Evolutionary conservation across 208 protist species (phyloP).

Genomic region (Wallacemonas sp.): DNA sequence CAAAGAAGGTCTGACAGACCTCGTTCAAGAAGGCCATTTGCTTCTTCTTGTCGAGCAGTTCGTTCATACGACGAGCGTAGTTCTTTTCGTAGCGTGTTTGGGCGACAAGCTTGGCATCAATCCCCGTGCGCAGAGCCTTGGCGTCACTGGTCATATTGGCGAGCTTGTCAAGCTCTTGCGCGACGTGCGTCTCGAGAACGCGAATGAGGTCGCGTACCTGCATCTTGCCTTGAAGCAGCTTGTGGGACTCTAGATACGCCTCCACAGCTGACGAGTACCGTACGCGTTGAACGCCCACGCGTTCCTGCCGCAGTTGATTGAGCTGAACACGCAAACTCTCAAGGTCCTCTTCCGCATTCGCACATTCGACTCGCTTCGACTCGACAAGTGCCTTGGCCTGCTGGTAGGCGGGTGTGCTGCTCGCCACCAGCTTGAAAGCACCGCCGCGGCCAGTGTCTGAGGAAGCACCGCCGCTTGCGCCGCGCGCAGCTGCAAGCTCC

Average conservation of each 20-base stretch:
- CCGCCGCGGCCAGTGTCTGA: conserved; percentile 11
- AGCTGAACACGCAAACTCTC: conserved; percentile 24
- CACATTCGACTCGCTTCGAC: conserved; percentile 40
- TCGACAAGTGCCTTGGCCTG: conserved; percentile 36
- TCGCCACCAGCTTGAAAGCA: conserved; percentile 51
- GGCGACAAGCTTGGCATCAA: conserved; percentile 88
- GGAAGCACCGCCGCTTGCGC: background rate
- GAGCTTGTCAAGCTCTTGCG: conserved; percentile 81
- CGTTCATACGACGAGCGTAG: conserved; percentile 76
- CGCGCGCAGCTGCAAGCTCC: conserved; percentile 14
- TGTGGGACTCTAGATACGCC: conserved; percentile 11
- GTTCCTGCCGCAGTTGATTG: conserved; percentile 17
- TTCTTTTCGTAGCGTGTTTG: conserved; percentile 87
- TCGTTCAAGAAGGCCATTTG: conserved; percentile 93
- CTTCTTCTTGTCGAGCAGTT: conserved; percentile 87
- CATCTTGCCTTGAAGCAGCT: conserved; percentile 1
- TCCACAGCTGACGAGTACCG: background rate
- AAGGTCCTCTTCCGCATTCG: conserved; percentile 38
- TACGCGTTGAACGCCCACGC: background rate
- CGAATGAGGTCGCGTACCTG: conserved; percentile 66
- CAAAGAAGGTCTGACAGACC: conserved; percentile 81
- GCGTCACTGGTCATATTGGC: conserved; percentile 73
- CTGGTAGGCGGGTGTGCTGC: conserved; percentile 54
- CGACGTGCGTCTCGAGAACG: conserved; percentile 88
- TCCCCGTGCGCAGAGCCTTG: conserved; percentile 70